Evolutionary conservation across 345 rosid genomes (phyloP).

Genomic region (Aquilaria sinensis): DNA sequence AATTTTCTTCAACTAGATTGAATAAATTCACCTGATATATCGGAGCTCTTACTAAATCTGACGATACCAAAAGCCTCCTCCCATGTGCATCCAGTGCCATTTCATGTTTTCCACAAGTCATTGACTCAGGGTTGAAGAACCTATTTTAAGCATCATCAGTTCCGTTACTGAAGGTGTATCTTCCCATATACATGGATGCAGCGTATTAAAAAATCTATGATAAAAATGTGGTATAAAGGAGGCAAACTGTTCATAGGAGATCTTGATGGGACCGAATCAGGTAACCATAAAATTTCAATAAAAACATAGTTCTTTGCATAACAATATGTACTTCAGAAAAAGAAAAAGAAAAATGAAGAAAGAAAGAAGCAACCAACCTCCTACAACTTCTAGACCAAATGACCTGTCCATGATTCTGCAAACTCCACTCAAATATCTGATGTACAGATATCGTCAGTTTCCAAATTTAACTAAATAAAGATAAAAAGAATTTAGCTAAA

Average conservation of each 20-base stretch:
- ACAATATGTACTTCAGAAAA: neutral
- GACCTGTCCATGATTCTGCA: constrained; percentile 68
- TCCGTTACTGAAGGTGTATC: neutral
- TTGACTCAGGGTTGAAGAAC: constrained; percentile 28
- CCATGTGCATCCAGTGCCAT: constrained; percentile 64
- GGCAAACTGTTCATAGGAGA: neutral
- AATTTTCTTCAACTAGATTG: too few species aligned
- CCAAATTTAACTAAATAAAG: constrained; percentile 5
- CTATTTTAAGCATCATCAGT: constrained; percentile 17
- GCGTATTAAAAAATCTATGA: neutral
- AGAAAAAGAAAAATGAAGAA: neutral
- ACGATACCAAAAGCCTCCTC: constrained; percentile 42
- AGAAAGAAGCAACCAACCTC: constrained; percentile 30
- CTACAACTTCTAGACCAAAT: constrained; percentile 61
- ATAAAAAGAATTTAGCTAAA: neutral
- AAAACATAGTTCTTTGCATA: neutral
- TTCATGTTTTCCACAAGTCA: constrained; percentile 35
- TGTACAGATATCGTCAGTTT: constrained; percentile 10
- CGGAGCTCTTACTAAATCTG: constrained; percentile 54
- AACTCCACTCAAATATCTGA: constrained; percentile 74
- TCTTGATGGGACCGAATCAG: neutral
- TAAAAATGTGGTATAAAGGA: neutral
- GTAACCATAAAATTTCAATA: neutral
- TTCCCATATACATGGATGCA: neutral
- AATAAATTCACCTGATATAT: constrained; percentile 42